Base-by-base conservation (phyloP, 768 basidiomycete species). In the Rhodotorula sphaerocarpa region DNA sequence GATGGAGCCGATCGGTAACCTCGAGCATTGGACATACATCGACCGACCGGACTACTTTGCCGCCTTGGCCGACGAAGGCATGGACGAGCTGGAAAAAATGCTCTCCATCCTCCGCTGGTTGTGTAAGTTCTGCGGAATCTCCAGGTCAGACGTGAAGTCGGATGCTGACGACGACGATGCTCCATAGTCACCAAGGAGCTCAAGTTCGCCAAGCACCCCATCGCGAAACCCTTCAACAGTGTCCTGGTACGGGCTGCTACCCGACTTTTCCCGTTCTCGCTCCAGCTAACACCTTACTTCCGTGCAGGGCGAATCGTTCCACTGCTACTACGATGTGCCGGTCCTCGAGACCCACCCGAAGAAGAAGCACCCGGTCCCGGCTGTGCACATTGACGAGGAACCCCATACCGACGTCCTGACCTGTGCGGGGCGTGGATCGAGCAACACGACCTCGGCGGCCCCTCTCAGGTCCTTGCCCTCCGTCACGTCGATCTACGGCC, bases 61-160 rank as follows among this genome's bases (percentile, higher is more conserved):
- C 7, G 65, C 70, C 10, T 65, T 73, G n/a, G 68, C 57, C 1
- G 65, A 59, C 11, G 60, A 44, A 3, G 69, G 69, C 36, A 30
- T 30, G 16, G 69, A 70, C 42, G 68, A 65, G 46, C 85, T 99
- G 67, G 87, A 91, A 69, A 83, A 93, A 45, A 92, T 97, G 86
- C 78, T 97, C n/a, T 86, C 90, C 44, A 86, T 88, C 7, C 74
- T 96, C 45, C 81, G 91, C 0, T 73, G 69, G 66, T 15, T 60
- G 23, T 50, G 48, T 30, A n/a, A 12, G 55, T 25, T 18, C 58
- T 55, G 36, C 43, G 31, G 31, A 45, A 33, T 28, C 39, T 43
- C 21, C 42, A 12, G 7, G 14, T 43, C 15, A 6, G 11, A 12
- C 15, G 11, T 43, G 36, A n/a, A n/a, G n/a, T n/a, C n/a, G n/a